Percentiles rank a stretch among this genome's conserved stretches.
phyloP scores from a whole-genome alignment of 2,329 filamentous ascomycete species.

The Aureobasidium sp. region DNA sequence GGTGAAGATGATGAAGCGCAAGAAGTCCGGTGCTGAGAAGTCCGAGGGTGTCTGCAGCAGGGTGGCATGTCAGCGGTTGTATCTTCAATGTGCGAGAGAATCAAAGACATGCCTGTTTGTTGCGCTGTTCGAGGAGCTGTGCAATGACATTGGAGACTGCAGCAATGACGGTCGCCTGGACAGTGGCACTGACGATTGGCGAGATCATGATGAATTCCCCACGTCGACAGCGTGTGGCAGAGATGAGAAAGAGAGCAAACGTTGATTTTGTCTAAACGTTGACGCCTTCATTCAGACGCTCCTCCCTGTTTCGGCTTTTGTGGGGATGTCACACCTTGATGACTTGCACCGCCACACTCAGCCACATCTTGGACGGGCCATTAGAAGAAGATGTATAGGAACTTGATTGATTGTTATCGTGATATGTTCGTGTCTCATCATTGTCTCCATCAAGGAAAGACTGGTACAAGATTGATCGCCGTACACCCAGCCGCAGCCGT shows the following conservation, averaged over 20 bases:
- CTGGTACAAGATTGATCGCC: not conserved
- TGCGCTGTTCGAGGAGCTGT: constrained; percentile 49
- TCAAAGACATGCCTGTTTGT: not conserved
- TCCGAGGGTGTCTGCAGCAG: constrained; percentile 32
- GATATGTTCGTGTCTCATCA: not conserved
- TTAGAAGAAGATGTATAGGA: not conserved
- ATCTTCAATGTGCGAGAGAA: too few relatives aligned
- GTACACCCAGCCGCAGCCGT: not conserved
- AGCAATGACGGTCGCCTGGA: constrained; percentile 58
- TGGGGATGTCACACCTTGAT: constrained; percentile 1
- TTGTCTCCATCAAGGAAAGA: not conserved
- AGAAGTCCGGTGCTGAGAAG: constrained; percentile 42
- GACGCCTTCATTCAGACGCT: not conserved
- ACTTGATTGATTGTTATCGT: not conserved
- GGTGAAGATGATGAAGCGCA: constrained; percentile 48
- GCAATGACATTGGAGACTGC: constrained; percentile 65
- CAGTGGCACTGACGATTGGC: constrained; percentile 47
- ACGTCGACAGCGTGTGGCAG: not conserved
- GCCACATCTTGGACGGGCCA: not conserved
- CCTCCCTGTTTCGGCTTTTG: not conserved
- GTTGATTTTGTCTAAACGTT: not conserved
- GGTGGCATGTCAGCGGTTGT: not conserved
- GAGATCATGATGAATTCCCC: constrained; percentile 25
- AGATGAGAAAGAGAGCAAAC: constrained; percentile 21
- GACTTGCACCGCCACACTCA: not conserved